phyloP scores from a whole-genome alignment of 306 rosid genomes.

The Acacia crassicarpa region DNA sequence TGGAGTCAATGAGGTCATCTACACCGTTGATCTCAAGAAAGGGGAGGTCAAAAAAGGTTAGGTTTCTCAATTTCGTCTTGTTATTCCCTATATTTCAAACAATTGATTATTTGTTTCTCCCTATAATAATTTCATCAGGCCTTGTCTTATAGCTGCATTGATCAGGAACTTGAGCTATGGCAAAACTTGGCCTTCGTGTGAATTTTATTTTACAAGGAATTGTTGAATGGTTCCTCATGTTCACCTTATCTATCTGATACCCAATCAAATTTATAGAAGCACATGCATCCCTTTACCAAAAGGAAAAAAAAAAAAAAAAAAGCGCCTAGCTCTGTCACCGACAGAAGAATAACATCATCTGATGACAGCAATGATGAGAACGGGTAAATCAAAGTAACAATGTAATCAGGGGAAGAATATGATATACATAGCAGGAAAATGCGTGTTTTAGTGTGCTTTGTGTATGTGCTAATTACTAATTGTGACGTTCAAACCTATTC shows the following conservation, averaged over 20 bases:
- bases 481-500: neutral
- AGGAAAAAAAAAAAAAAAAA: too few relatives aligned
- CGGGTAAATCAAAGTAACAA: neutral
- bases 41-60: slow-evolving; percentile 81
- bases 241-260: neutral
- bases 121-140: neutral
- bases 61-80: neutral
- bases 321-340: neutral
- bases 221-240: neutral
- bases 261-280: neutral
- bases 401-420: neutral
- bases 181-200: neutral
- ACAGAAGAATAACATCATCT: neutral
- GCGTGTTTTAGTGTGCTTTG: neutral
- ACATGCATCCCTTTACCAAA: neutral
- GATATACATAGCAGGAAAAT: neutral
- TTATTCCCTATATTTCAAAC: neutral
- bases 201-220: neutral
- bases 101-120: neutral
- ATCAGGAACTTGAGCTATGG: neutral
- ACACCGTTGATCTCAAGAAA: slow-evolving; percentile 86
- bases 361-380: neutral
- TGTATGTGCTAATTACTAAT: neutral
- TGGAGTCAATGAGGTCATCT: slow-evolving; percentile 73
- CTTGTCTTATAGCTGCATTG: neutral